Evolutionary conservation across 2,329 filamentous ascomycete genomes (phyloP).

Genomic region (Penicillium griseofulvum): DNA sequence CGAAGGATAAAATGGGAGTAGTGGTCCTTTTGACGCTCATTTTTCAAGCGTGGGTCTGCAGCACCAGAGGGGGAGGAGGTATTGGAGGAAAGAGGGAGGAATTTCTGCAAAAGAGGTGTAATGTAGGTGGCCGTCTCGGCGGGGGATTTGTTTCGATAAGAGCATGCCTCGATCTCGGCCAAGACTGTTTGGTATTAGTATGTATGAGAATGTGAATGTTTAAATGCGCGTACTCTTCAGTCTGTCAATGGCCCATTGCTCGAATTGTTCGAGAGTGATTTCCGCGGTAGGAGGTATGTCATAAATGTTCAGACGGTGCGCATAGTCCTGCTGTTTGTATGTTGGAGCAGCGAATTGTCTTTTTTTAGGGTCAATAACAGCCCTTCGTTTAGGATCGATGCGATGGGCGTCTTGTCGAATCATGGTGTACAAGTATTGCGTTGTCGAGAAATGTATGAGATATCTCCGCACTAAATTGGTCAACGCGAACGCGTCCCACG

Average conservation of each 20-base stretch:
- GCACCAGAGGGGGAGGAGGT: slow-evolving; percentile 58
- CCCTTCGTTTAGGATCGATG: slow-evolving; percentile 68
- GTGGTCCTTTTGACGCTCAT: slow-evolving; percentile 89
- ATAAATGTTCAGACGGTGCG: slow-evolving; percentile 90
- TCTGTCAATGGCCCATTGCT: slow-evolving; percentile 96
- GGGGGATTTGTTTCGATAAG: slow-evolving; percentile 85
- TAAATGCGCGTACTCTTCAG: slow-evolving; percentile 63
- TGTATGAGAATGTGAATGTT: too few relatives aligned
- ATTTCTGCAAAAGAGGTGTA: slow-evolving; percentile 81
- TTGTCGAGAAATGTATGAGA: neutral
- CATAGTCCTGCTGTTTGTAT: slow-evolving; percentile 77
- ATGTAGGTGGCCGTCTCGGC: slow-evolving; percentile 81
- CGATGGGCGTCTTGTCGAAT: slow-evolving; percentile 45
- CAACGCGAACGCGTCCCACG: slow-evolving; percentile 24
- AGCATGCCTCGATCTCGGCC: slow-evolving; percentile 75
- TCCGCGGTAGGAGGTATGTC: slow-evolving; percentile 82
- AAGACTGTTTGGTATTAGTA: slow-evolving; percentile 30
- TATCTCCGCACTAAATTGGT: slow-evolving; percentile 16
- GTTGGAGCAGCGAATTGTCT: slow-evolving; percentile 77
- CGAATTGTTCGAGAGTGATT: slow-evolving; percentile 94
- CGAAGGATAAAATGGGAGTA: slow-evolving; percentile 97
- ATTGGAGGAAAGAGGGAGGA: slow-evolving; percentile 75
- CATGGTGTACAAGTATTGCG: slow-evolving; percentile 29
- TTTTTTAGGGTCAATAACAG: slow-evolving; percentile 74
- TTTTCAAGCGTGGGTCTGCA: slow-evolving; percentile 53